These are phyloP conservation scores for Aspergillus calidoustus DNA, from an alignment of 2,329 filamentous ascomycete species.

Conservation along the genomic window DNA sequence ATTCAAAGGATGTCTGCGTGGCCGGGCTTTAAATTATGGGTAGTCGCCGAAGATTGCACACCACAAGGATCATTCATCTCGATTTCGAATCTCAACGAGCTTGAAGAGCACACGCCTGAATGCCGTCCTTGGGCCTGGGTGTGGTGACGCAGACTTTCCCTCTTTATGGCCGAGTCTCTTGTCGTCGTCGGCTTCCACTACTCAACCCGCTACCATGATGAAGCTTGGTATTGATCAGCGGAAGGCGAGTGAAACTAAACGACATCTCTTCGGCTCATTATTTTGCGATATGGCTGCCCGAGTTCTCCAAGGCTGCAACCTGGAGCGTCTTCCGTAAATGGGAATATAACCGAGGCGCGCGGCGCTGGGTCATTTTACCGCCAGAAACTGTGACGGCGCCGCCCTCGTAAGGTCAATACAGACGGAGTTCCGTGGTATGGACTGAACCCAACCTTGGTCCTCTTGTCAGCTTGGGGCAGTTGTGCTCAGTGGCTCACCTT, in stretches of 20 bases:
- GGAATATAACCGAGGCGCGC: constrained; percentile 29
- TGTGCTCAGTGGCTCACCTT: constrained; percentile 2
- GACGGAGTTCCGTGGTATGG: constrained; percentile 5
- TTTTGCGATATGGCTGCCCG: constrained; percentile 1
- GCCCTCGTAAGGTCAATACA: constrained; percentile 3
- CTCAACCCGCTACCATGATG: background rate
- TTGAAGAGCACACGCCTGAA: background rate
- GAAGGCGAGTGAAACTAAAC: background rate
- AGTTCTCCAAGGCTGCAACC: background rate
- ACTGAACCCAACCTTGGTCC: background rate
- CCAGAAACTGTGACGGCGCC: constrained; percentile 4
- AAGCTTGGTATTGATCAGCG: background rate
- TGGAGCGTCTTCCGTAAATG: constrained; percentile 21
- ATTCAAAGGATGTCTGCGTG: constrained; percentile 6
- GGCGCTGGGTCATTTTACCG: constrained; percentile 18
- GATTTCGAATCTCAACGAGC: constrained; percentile 7
- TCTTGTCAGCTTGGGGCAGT: background rate
- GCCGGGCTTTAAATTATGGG: background rate
- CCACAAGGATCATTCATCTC: constrained; percentile 7
- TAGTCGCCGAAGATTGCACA: constrained; percentile 1
- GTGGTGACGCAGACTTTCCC: background rate
- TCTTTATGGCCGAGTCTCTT: background rate
- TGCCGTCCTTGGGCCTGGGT: background rate
- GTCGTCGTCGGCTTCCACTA: background rate
- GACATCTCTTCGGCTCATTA: constrained; percentile 6